A percentile compares a stretch with the other conserved stretches of the same genome.
phyloP scores from a whole-genome alignment of 169 alveolate genomes.

The Plasmodium fragile region DNA sequence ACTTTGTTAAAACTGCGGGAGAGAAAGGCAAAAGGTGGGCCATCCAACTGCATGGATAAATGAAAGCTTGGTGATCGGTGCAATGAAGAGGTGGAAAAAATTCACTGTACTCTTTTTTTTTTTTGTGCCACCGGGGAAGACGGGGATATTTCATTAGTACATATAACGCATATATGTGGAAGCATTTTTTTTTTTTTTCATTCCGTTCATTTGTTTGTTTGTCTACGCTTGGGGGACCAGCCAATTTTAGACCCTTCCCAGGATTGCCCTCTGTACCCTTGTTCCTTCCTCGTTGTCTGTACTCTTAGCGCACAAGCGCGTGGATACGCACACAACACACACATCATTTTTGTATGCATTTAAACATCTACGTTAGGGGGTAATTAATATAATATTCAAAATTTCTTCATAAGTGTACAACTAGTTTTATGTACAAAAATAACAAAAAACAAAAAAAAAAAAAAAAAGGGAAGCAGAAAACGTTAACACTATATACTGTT shows the following conservation, averaged over 20 bases:
- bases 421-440: background rate
- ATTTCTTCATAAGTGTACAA: background rate
- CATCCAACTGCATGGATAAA: conserved; percentile 16
- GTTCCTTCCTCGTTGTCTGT: background rate
- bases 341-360: background rate
- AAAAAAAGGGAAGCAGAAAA: background rate
- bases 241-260: background rate
- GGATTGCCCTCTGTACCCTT: background rate
- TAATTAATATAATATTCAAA: background rate
- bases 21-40: conserved; percentile 29
- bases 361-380: background rate
- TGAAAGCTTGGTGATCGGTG: background rate
- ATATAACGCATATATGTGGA: background rate
- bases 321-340: background rate
- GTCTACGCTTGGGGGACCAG: background rate
- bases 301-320: too few relatives aligned
- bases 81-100: background rate
- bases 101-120: background rate
- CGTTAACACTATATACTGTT: background rate
- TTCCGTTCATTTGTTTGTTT: background rate
- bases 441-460: background rate
- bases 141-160: background rate
- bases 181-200: background rate
- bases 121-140: background rate
- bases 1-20: conserved; percentile 70